Percentiles rank a stretch among this genome's conserved stretches.
Evolutionary conservation across 2,329 filamentous ascomycete genomes (phyloP).

Genomic region (Alternaria gansuensis): DNA sequence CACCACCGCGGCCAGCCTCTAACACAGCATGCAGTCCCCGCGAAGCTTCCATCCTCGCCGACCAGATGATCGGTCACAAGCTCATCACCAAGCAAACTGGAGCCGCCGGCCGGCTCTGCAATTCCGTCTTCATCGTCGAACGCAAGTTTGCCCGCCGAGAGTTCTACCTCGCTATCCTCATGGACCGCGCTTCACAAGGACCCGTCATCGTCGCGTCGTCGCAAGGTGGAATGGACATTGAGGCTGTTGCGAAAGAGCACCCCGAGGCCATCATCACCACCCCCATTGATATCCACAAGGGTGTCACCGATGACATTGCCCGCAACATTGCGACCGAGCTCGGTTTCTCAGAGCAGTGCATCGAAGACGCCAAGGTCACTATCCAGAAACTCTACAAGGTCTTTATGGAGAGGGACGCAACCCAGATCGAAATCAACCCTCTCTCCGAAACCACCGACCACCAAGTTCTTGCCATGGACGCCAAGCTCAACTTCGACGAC

Average conservation of each 20-base stretch:
- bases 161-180: slow-evolving; percentile 98
- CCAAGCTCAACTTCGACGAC: slow-evolving; percentile 98
- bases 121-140: slow-evolving; percentile 98
- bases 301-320: slow-evolving; percentile 95
- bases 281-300: slow-evolving; percentile 89
- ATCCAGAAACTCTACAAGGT: slow-evolving; percentile 99
- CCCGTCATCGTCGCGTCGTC: slow-evolving; percentile 98
- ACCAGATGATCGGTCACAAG: slow-evolving; percentile 99
- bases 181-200: slow-evolving; percentile 91
- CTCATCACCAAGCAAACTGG: slow-evolving; percentile 99
- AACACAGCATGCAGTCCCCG: slow-evolving; percentile 67
- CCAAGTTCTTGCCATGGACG: slow-evolving; percentile 98
- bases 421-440: slow-evolving; percentile 99
- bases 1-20: slow-evolving; percentile 12
- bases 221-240: slow-evolving; percentile 99
- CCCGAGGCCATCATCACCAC: slow-evolving; percentile 96
- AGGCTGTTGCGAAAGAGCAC: slow-evolving; percentile 96
- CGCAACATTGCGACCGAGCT: slow-evolving; percentile 88
- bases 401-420: slow-evolving; percentile 98
- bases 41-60: slow-evolving; percentile 94
- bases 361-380: slow-evolving; percentile 92
- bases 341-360: slow-evolving; percentile 97
- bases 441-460: slow-evolving; percentile 98
- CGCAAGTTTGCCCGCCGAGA: slow-evolving; percentile 99
- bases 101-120: slow-evolving; percentile 91